A percentile compares a stretch with the other conserved stretches of the same genome.
These are phyloP conservation scores for Skeletonema marinoi DNA, from an alignment of 108 stramenopile genomes.

Conservation along the genomic window DNA sequence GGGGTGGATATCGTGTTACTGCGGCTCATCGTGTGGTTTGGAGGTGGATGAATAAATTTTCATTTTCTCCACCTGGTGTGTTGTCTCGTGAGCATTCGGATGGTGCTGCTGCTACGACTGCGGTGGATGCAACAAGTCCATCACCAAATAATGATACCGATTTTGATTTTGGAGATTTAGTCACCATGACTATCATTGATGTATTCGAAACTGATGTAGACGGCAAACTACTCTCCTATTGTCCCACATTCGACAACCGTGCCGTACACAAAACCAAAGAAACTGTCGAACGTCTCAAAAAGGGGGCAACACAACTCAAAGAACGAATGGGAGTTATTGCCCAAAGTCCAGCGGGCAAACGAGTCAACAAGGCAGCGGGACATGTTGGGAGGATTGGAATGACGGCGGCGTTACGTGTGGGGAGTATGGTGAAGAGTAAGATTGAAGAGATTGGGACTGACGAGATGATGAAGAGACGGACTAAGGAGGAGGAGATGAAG, in stretches of 20 bases:
- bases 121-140: neutral
- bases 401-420: conserved; percentile 33
- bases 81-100: neutral
- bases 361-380: conserved; percentile 56
- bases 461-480: conserved; percentile 33
- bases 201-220: conserved; percentile 89
- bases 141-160: conserved; percentile 22
- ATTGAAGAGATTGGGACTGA: conserved; percentile 28
- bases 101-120: neutral
- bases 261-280: conserved; percentile 77
- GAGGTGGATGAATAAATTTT: conserved; percentile 92
- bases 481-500: neutral
- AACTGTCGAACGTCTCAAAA: conserved; percentile 68
- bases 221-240: conserved; percentile 82
- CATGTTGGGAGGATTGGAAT: conserved; percentile 35
- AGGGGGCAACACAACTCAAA: conserved; percentile 62
- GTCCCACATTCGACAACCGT: conserved; percentile 90
- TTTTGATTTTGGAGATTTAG: conserved; percentile 82
- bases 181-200: conserved; percentile 88
- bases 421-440: conserved; percentile 32
- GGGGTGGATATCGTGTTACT: conserved; percentile 87
- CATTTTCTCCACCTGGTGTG: conserved; percentile 1
- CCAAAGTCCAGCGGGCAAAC: conserved; percentile 64
- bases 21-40: conserved; percentile 89
- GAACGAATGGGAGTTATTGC: conserved; percentile 56